phyloP scores from a whole-genome alignment of 129 eudicot species.

The Heracleum sosnowskyi region DNA sequence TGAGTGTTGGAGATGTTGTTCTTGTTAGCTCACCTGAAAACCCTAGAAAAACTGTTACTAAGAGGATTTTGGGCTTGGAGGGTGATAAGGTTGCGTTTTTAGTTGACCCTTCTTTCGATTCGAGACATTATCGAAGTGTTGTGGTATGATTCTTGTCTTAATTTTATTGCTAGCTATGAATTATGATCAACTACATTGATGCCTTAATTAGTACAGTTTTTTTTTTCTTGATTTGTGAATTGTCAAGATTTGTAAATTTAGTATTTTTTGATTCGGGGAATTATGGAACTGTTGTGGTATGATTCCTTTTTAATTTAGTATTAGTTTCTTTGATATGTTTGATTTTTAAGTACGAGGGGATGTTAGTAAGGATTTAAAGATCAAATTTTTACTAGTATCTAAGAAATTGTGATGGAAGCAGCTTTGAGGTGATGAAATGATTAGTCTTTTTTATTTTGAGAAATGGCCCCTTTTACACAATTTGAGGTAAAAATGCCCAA shows the following conservation, averaged over 20 bases:
- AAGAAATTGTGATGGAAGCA: not conserved
- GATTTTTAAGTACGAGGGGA: not conserved
- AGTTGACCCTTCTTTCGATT: slow-evolving; percentile 37
- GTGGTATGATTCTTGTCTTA: slow-evolving; percentile 30
- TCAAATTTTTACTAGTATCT: not conserved
- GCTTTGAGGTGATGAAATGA: not conserved
- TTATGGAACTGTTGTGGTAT: not conserved
- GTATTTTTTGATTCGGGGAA: too few species aligned
- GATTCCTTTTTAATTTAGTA: too few species aligned
- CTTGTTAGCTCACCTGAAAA: slow-evolving; percentile 62
- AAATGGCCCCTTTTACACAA: too few species aligned
- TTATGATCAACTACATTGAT: not conserved
- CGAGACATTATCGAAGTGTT: slow-evolving; percentile 33
- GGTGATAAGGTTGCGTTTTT: slow-evolving; percentile 58
- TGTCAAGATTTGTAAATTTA: too few species aligned
- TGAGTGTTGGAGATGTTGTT: slow-evolving; percentile 71
- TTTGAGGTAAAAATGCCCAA: too few species aligned
- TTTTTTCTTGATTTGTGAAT: too few species aligned
- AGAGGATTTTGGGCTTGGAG: slow-evolving; percentile 72
- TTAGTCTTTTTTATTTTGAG: not conserved
- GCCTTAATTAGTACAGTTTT: too few species aligned
- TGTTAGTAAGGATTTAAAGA: not conserved
- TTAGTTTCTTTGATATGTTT: not conserved
- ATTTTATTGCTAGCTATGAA: not conserved
- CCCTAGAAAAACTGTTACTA: slow-evolving; percentile 64